A percentile compares a stretch with the other conserved stretches of the same genome.
Evolutionary conservation across 306 rosid genomes (phyloP).

Genomic region (Pueraria montana): DNA sequence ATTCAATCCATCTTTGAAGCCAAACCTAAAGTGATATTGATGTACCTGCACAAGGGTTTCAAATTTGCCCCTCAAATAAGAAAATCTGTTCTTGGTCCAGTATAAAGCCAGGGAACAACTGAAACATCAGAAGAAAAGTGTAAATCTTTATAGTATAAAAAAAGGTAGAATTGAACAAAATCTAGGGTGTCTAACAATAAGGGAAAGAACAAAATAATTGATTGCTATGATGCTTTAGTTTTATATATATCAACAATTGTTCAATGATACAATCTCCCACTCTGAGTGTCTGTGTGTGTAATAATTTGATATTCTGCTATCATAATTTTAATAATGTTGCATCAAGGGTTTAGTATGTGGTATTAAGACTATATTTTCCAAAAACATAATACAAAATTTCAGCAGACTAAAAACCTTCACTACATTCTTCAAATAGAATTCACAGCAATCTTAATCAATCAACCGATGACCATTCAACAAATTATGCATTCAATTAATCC

Average conservation of each 20-base stretch:
- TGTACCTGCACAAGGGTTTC: constrained; percentile 51
- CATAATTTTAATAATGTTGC: not conserved
- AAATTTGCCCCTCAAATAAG: constrained; percentile 41
- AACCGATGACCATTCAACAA: not conserved
- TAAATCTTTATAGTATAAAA: not conserved
- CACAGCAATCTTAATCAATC: not conserved
- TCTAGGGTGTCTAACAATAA: constrained; percentile 14
- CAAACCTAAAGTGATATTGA: constrained; percentile 2
- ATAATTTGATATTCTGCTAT: not conserved
- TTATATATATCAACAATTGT: not conserved
- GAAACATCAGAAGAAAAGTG: constrained; percentile 21
- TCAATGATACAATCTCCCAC: not conserved
- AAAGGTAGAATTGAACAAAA: constrained; percentile 15
- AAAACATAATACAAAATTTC: not conserved
- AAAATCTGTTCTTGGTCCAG: constrained; percentile 45
- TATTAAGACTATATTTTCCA: not conserved
- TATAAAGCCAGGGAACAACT: constrained; percentile 42
- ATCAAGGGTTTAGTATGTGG: no score
- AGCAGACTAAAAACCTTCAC: not conserved
- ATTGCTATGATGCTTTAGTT: not conserved
- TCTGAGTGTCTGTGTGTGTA: not conserved
- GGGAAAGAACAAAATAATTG: constrained; percentile 4
- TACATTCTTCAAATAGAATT: constrained; percentile 1
- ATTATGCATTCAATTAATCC: not conserved
- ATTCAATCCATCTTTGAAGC: constrained; percentile 6